These are phyloP conservation scores for Lentinula novae-zelandiae DNA, from an alignment of 1,284 basidiomycete genomes.

Conservation along the genomic window DNA sequence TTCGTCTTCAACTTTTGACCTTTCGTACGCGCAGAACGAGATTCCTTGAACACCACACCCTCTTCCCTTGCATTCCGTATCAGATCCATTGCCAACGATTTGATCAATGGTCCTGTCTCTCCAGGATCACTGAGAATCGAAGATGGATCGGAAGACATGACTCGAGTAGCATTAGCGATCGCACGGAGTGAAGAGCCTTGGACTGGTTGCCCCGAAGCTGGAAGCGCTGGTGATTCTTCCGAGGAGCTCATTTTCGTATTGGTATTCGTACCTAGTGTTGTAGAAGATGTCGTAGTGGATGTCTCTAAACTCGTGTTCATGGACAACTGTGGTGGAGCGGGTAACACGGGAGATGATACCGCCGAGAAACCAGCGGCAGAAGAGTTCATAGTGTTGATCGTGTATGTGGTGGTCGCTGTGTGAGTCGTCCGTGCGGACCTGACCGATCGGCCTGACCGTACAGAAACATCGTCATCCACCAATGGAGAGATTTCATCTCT, in stretches of 20 bases:
- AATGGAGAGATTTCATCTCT: neutral
- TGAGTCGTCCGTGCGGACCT: neutral
- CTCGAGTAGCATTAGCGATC: conserved; percentile 81
- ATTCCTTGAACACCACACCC: conserved; percentile 53
- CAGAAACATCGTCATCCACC: neutral
- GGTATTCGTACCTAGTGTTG: neutral
- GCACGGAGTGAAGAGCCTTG: conserved; percentile 70
- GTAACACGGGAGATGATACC: conserved; percentile 1
- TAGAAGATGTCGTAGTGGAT: neutral
- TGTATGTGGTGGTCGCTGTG: conserved; percentile 7
- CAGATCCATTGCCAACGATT: conserved; percentile 66
- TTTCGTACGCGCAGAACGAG: conserved; percentile 15
- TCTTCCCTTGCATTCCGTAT: conserved; percentile 72
- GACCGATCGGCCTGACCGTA: conserved; percentile 2
- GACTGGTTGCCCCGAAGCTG: conserved; percentile 20
- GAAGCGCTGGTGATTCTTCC: neutral
- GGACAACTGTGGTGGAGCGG: conserved; percentile 7
- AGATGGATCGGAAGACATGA: conserved; percentile 73
- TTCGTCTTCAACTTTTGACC: neutral
- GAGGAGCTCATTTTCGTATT: neutral
- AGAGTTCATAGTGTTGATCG: conserved; percentile 1
- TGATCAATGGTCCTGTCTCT: conserved; percentile 60
- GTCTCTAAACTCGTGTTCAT: neutral
- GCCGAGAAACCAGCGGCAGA: neutral
- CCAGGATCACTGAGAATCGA: conserved; percentile 65